phyloP scores from a whole-genome alignment of 1,284 basidiomycete genomes.

The Trametes pubescens region DNA sequence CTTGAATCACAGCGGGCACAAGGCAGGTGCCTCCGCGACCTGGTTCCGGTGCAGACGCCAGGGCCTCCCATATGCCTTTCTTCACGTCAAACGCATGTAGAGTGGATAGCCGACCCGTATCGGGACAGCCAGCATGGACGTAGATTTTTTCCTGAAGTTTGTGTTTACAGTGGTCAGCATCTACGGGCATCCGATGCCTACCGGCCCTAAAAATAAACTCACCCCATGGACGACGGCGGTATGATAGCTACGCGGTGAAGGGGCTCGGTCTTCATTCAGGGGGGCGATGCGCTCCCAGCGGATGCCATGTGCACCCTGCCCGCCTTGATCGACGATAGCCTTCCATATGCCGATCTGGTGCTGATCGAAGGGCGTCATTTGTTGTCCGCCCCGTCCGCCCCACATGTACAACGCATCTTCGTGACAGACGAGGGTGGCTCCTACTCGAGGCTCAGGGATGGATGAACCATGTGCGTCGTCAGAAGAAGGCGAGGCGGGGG shows the following conservation, averaged over 20 bases:
- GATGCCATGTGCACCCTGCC: conserved; percentile 19
- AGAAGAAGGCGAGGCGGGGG: conserved; percentile 17
- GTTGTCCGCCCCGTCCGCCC: conserved; percentile 52
- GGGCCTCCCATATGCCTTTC: conserved; percentile 42
- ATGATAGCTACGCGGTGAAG: conserved; percentile 44
- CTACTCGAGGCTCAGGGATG: conserved; percentile 46
- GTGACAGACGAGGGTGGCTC: conserved; percentile 44
- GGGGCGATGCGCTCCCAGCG: conserved; percentile 40
- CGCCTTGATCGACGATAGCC: conserved; percentile 14
- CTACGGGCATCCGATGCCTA: not conserved
- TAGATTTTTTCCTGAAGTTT: conserved; percentile 45
- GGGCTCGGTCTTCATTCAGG: conserved; percentile 36
- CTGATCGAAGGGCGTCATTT: conserved; percentile 46
- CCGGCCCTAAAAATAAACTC: conserved; percentile 8
- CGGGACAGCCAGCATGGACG: conserved; percentile 53
- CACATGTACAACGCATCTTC: conserved; percentile 48
- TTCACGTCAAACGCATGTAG: conserved; percentile 48
- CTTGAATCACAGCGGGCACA: conserved; percentile 35
- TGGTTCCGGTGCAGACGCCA: conserved; percentile 48
- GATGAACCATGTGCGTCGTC: conserved; percentile 9
- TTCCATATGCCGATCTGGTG: conserved; percentile 45
- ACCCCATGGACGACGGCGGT: conserved; percentile 36
- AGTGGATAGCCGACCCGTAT: conserved; percentile 43
- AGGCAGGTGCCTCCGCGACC: conserved; percentile 48
- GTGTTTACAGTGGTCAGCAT: not conserved